A percentile compares a stretch with the other conserved stretches of the same genome.
Conservation (phyloP, 2,329 filamentous ascomycete species). For the Hymenoscyphus scutula region DNA sequence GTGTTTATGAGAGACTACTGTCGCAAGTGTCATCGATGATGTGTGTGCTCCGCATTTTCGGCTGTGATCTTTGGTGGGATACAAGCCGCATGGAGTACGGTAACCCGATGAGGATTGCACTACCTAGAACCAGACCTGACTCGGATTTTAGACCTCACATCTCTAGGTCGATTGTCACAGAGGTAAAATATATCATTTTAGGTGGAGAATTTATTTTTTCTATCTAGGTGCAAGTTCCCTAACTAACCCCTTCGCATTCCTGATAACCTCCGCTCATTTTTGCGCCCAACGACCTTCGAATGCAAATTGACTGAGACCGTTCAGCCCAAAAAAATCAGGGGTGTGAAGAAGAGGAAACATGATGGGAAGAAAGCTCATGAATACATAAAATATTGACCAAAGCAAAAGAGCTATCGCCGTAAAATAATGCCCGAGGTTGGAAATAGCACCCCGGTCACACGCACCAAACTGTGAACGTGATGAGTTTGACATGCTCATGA, state of each 20-base stretch:
- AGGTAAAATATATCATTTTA: neutral
- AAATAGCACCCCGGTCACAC: slow-evolving; percentile 14
- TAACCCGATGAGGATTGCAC: neutral
- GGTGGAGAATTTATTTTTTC: slow-evolving; percentile 17
- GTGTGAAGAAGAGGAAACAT: slow-evolving; percentile 20
- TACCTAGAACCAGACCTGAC: neutral
- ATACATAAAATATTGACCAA: slow-evolving; percentile 31
- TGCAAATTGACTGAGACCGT: slow-evolving; percentile 35
- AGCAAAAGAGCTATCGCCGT: slow-evolving; percentile 25
- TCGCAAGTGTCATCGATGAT: too few species aligned
- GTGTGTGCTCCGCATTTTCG: too few species aligned
- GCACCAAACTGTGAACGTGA: slow-evolving; percentile 14
- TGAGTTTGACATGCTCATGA: slow-evolving; percentile 52
- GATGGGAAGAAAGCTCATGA: slow-evolving; percentile 23
- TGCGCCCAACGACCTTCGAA: slow-evolving; percentile 38
- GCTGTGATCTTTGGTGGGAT: neutral
- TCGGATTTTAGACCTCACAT: too few species aligned
- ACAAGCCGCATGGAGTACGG: neutral
- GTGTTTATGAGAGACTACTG: neutral
- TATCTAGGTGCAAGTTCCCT: slow-evolving; percentile 27
- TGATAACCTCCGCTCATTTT: slow-evolving; percentile 26
- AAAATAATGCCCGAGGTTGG: slow-evolving; percentile 24
- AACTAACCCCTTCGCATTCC: neutral
- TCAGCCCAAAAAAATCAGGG: slow-evolving; percentile 17
- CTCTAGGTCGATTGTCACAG: too few species aligned